Percentiles rank a stretch among this genome's conserved stretches.
Conservation (phyloP, 768 basidiomycete species). For the Psilocybe tampanensis region DNA sequence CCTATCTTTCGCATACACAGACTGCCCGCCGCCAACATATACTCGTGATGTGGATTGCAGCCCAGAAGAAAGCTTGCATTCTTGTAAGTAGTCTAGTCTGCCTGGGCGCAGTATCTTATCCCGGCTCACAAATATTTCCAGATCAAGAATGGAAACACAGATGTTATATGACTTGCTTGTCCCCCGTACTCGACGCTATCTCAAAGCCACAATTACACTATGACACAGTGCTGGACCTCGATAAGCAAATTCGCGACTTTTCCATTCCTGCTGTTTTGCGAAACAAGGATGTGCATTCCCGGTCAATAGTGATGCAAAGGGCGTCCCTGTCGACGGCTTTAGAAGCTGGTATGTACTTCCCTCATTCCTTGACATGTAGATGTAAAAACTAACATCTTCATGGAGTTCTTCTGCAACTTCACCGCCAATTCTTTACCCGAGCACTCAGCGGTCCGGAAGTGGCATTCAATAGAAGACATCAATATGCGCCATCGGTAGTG, state of each 20-base stretch:
- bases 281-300: constrained; percentile 41
- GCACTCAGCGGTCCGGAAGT: constrained; percentile 60
- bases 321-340: constrained; percentile 59
- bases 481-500: constrained; percentile 70
- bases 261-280: constrained; percentile 52
- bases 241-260: constrained; percentile 63
- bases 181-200: constrained; percentile 60
- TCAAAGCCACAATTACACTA: constrained; percentile 57
- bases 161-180: constrained; percentile 60
- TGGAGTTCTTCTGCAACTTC: constrained; percentile 65
- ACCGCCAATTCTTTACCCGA: constrained; percentile 68
- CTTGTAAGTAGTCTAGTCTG: constrained; percentile 34
- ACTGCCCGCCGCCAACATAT: constrained; percentile 54
- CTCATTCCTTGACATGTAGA: not conserved
- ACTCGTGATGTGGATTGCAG: constrained; percentile 39
- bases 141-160: constrained; percentile 75
- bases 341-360: constrained; percentile 52
- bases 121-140: constrained; percentile 23
- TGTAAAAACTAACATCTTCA: not conserved
- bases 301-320: constrained; percentile 59
- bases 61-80: constrained; percentile 40
- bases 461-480: constrained; percentile 62
- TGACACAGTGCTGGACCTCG: constrained; percentile 54
- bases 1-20: constrained; percentile 60
- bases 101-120: not conserved